These are phyloP conservation scores for Calonectria hongkongensis DNA, from an alignment of 2,329 filamentous ascomycete genomes.

Conservation along the genomic window DNA sequence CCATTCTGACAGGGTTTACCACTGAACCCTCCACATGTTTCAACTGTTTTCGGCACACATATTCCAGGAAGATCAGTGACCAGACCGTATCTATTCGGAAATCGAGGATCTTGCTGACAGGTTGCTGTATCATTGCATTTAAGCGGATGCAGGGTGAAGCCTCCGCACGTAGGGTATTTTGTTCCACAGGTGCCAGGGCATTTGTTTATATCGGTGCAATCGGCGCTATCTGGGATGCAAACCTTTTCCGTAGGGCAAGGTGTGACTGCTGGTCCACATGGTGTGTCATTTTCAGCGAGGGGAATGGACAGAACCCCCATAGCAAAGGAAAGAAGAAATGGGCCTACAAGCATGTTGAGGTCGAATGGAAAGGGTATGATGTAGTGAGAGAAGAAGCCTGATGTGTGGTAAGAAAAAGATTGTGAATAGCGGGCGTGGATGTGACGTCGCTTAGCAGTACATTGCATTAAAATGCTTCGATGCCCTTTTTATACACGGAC, in stretches of 20 bases:
- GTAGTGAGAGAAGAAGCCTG: not conserved
- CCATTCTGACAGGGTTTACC: not conserved
- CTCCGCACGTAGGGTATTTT: not conserved
- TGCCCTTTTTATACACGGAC: not conserved
- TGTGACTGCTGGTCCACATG: not conserved
- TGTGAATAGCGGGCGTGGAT: not conserved
- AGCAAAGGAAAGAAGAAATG: not conserved
- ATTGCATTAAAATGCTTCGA: too few relatives aligned
- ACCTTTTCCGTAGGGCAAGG: not conserved
- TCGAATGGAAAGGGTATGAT: not conserved
- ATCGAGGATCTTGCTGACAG: not conserved
- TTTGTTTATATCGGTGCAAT: not conserved
- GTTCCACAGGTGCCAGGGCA: conserved; percentile 10
- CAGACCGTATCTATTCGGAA: not conserved
- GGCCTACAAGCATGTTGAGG: not conserved
- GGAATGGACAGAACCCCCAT: not conserved
- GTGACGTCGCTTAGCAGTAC: too few relatives aligned
- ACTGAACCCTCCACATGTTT: not conserved
- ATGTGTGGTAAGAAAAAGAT: not conserved
- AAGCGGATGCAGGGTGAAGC: not conserved
- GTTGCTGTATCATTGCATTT: not conserved
- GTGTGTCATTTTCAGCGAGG: not conserved
- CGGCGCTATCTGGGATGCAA: not conserved
- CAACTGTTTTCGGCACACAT: not conserved
- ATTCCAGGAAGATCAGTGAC: not conserved